A percentile compares a stretch with the other conserved stretches of the same genome.
Evolutionary conservation across 2,329 filamentous ascomycete species (phyloP).

Genomic region (Ceratocystis cubensis): DNA sequence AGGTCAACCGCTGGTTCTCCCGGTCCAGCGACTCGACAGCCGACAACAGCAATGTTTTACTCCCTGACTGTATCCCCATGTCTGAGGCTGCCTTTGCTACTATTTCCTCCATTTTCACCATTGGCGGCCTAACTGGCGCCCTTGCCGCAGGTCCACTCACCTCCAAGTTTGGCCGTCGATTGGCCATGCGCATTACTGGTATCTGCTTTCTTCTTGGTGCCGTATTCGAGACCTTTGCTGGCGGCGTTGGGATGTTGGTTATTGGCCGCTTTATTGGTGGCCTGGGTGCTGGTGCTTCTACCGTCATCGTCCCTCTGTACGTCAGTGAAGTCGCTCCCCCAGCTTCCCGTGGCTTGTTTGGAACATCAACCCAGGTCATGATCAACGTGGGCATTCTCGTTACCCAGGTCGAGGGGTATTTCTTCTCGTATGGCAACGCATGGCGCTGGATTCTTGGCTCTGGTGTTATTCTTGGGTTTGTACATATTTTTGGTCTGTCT

Average conservation of each 20-base stretch:
- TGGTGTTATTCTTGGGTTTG: conserved; percentile 54
- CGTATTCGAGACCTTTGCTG: conserved; percentile 58
- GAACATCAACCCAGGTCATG: conserved; percentile 77
- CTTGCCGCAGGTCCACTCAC: conserved; percentile 68
- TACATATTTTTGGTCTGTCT: conserved; percentile 58
- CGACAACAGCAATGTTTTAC: conserved; percentile 24
- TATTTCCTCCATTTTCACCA: conserved; percentile 79
- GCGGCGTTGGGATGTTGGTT: conserved; percentile 53
- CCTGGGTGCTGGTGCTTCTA: conserved; percentile 72
- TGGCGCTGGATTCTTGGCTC: conserved; percentile 76
- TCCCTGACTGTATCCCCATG: conserved; percentile 82
- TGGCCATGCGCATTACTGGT: conserved; percentile 65
- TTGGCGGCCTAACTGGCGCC: conserved; percentile 77
- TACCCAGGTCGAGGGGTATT: conserved; percentile 75
- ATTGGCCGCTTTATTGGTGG: conserved; percentile 70
- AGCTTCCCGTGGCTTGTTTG: conserved; percentile 63
- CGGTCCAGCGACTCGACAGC: conserved; percentile 24
- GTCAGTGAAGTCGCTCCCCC: conserved; percentile 82
- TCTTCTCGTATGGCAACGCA: conserved; percentile 62
- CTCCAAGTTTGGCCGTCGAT: conserved; percentile 60
- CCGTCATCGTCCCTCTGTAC: conserved; percentile 88
- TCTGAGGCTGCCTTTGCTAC: conserved; percentile 66
- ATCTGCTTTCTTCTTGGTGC: conserved; percentile 67
- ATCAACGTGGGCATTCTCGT: conserved; percentile 82
- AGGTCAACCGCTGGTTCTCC: conserved; percentile 26